These are phyloP conservation scores for Nemania serpens DNA, from an alignment of 2,329 filamentous ascomycete genomes.

Conservation along the genomic window DNA sequence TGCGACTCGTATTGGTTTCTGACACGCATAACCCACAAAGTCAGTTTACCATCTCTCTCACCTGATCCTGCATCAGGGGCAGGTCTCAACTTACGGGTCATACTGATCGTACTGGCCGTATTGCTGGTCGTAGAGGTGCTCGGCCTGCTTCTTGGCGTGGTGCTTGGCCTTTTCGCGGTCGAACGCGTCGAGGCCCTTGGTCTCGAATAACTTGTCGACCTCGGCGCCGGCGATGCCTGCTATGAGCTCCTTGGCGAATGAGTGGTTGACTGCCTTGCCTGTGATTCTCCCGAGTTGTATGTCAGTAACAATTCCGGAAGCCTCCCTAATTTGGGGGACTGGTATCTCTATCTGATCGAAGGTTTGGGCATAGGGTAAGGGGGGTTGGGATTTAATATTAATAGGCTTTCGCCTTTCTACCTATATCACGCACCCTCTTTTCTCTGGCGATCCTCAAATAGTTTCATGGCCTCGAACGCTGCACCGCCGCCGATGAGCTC, in stretches of 20 bases:
- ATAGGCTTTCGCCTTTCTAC: too few relatives aligned
- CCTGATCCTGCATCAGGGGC: not conserved
- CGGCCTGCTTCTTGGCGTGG: slow-evolving; percentile 61
- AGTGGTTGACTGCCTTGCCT: slow-evolving; percentile 74
- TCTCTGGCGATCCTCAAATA: slow-evolving; percentile 77
- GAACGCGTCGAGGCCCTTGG: slow-evolving; percentile 65
- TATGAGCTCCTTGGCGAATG: slow-evolving; percentile 77
- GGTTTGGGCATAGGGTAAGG: not conserved
- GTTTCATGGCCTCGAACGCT: slow-evolving; percentile 79
- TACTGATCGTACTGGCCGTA: slow-evolving; percentile 59
- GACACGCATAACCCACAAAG: not conserved
- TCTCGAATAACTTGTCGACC: slow-evolving; percentile 76
- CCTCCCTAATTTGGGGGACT: too few relatives aligned
- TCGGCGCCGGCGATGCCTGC: slow-evolving; percentile 74
- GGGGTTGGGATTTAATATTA: too few relatives aligned
- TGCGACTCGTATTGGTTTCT: slow-evolving; percentile 19
- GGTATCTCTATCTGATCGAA: not conserved
- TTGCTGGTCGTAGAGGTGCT: slow-evolving; percentile 66
- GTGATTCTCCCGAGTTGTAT: not conserved
- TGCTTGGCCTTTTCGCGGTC: slow-evolving; percentile 63
- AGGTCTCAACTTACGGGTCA: slow-evolving; percentile 55
- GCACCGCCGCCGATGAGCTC: slow-evolving; percentile 77
- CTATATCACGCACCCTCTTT: slow-evolving; percentile 58
- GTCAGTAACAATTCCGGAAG: not conserved
- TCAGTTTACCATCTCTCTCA: not conserved